Conservation (phyloP, 768 basidiomycete species). For the Boletus speciosus region DNA sequence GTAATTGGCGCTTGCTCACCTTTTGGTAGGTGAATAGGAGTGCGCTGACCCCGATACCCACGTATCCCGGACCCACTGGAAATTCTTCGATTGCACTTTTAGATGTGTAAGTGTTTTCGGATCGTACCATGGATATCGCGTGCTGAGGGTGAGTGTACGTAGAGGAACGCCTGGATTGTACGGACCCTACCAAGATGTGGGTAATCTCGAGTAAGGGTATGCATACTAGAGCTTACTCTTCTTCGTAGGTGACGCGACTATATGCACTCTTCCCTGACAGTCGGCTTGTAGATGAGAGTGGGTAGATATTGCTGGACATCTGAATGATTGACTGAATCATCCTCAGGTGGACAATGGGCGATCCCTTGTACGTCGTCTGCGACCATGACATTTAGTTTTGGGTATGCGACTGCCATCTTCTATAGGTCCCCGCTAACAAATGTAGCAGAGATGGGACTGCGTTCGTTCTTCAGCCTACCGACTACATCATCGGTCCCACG, state of each 20-base stretch:
- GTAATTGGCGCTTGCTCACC: slow-evolving; percentile 1
- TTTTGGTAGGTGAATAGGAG: slow-evolving; percentile 53
- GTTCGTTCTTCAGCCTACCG: slow-evolving; percentile 67
- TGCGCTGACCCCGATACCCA: slow-evolving; percentile 50
- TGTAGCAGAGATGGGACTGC: slow-evolving; percentile 26
- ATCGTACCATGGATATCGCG: background rate
- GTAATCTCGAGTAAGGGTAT: slow-evolving; percentile 13
- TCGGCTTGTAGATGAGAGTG: slow-evolving; percentile 64
- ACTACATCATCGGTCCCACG: slow-evolving; percentile 73
- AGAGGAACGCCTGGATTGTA: slow-evolving; percentile 72
- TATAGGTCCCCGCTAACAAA: background rate
- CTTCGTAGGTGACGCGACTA: slow-evolving; percentile 58
- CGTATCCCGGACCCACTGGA: slow-evolving; percentile 54
- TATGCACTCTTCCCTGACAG: slow-evolving; percentile 58
- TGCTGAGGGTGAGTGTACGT: slow-evolving; percentile 2
- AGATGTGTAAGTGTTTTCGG: slow-evolving; percentile 56
- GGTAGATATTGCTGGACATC: slow-evolving; percentile 14
- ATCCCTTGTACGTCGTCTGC: slow-evolving; percentile 64
- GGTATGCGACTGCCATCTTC: slow-evolving; percentile 39
- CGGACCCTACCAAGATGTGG: slow-evolving; percentile 75
- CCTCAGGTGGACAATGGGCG: slow-evolving; percentile 65
- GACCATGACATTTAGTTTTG: slow-evolving; percentile 65
- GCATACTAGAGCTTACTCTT: background rate
- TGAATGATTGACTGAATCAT: background rate
- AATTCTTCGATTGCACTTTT: slow-evolving; percentile 65